phyloP scores from a whole-genome alignment of 306 rosid genomes.

The Cotoneaster glaucophyllus region DNA sequence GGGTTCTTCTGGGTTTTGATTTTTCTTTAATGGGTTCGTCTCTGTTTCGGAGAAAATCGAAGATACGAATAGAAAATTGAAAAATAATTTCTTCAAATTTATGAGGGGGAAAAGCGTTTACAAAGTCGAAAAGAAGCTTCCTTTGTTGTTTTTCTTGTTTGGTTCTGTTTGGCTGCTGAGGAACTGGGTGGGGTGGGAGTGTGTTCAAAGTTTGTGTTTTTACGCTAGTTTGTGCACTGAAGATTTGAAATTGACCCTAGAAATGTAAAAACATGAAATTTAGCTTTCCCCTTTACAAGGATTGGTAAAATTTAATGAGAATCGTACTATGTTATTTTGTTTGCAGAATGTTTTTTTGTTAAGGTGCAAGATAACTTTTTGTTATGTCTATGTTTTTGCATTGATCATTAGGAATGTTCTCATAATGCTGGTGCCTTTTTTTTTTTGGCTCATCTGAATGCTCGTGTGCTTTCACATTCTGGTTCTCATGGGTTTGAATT shows the following conservation, averaged over 20 bases:
- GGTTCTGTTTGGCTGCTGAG: slow-evolving; percentile 3
- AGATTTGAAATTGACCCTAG: not conserved
- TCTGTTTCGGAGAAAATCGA: not conserved
- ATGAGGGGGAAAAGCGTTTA: slow-evolving; percentile 1
- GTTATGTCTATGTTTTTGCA: not conserved
- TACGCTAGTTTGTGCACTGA: not conserved
- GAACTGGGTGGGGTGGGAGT: not conserved
- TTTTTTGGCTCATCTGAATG: too few species aligned
- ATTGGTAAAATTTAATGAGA: not conserved
- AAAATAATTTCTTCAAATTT: slow-evolving; percentile 17
- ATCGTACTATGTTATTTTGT: not conserved
- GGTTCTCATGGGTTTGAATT: not conserved
- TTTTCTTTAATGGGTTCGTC: slow-evolving; percentile 3
- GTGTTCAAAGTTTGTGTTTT: not conserved
- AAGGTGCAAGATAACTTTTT: not conserved
- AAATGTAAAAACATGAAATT: not conserved
- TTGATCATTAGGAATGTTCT: not conserved
- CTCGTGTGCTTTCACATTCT: not conserved
- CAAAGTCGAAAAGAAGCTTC: not conserved
- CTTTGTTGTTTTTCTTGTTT: not conserved
- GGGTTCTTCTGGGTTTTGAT: slow-evolving; percentile 21
- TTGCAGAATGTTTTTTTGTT: not conserved
- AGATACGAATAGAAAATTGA: not conserved
- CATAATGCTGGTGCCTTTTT: not conserved
- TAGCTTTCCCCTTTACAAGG: not conserved